Percentiles rank a stretch among this genome's conserved stretches.
These are phyloP conservation scores for Phytopythium delawarense DNA, from an alignment of 352 stramenopile genomes.

Conservation along the genomic window DNA sequence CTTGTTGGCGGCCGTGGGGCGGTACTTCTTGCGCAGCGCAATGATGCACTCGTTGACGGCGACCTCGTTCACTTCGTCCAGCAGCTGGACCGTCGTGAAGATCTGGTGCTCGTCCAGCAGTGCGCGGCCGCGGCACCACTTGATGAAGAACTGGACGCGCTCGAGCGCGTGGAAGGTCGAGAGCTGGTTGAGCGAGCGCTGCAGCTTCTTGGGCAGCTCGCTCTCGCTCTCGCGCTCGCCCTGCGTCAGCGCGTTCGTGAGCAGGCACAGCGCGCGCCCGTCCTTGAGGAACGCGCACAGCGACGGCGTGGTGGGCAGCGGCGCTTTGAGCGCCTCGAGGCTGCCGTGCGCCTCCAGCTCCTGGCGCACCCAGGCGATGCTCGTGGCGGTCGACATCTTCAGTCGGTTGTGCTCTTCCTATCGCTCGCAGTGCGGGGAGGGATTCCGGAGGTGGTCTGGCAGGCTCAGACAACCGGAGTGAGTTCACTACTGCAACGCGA, in stretches of 20 bases:
- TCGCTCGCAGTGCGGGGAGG: not conserved
- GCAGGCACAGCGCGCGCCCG: constrained; percentile 66
- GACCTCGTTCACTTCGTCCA: constrained; percentile 73
- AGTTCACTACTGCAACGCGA: not conserved
- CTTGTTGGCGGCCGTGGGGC: constrained; percentile 24
- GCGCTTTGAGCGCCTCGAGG: constrained; percentile 24
- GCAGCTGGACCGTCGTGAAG: constrained; percentile 74
- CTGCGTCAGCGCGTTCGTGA: constrained; percentile 43
- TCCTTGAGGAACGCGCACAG: constrained; percentile 76
- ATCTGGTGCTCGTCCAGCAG: constrained; percentile 65
- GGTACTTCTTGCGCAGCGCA: constrained; percentile 56
- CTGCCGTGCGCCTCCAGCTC: constrained; percentile 39
- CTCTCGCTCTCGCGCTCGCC: constrained; percentile 17
- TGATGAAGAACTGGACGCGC: constrained; percentile 84
- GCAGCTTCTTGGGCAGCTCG: constrained; percentile 64
- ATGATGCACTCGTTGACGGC: constrained; percentile 58
- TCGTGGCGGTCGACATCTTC: constrained; percentile 21
- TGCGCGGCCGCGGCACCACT: constrained; percentile 58
- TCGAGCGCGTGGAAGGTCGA: constrained; percentile 81
- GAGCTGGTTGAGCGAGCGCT: constrained; percentile 58
- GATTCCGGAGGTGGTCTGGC: not conserved
- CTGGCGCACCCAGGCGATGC: constrained; percentile 57
- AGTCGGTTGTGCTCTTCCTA: not conserved
- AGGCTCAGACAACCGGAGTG: not conserved
- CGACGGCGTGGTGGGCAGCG: constrained; percentile 23